A percentile compares a stretch with the other conserved stretches of the same genome.
These are phyloP conservation scores for Spatholobus suberectus DNA, from an alignment of 306 rosid genomes.

Conservation along the genomic window DNA sequence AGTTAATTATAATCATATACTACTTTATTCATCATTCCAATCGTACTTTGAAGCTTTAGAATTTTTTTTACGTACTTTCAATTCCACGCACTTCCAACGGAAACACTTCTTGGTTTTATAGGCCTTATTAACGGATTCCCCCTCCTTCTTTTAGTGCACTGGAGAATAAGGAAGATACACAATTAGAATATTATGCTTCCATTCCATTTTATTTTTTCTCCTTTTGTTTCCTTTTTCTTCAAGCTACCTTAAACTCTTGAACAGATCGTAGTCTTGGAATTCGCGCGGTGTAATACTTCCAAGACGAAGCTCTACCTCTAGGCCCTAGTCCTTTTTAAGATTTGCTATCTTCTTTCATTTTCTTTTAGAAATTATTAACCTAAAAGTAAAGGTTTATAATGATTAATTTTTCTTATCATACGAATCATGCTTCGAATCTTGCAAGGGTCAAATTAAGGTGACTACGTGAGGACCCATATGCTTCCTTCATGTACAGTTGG, in stretches of 20 bases:
- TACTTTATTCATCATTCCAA: conserved; percentile 19
- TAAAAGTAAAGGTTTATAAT: conserved; percentile 42
- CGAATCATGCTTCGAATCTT: conserved; percentile 39
- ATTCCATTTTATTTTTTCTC: not conserved
- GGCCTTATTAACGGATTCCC: conserved; percentile 8
- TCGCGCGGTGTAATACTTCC: conserved; percentile 35
- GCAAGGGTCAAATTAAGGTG: conserved; percentile 54
- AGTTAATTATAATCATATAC: no score
- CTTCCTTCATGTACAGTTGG: conserved; percentile 43
- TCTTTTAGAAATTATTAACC: conserved; percentile 23
- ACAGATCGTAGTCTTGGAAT: conserved; percentile 23
- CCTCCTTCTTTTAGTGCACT: conserved; percentile 36
- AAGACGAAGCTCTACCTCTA: conserved; percentile 1
- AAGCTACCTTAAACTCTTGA: conserved; percentile 35
- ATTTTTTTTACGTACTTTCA: conserved; percentile 36
- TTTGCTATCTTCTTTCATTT: conserved; percentile 8
- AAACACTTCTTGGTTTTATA: not conserved
- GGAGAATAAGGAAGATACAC: conserved; percentile 32
- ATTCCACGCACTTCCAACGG: conserved; percentile 31
- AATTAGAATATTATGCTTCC: conserved; percentile 34
- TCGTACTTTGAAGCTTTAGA: conserved; percentile 41
- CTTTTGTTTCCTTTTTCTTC: conserved; percentile 16
- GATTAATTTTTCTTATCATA: conserved; percentile 45
- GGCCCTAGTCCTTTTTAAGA: not conserved
- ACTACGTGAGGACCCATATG: conserved; percentile 56